Base-by-base conservation (phyloP, 2,329 filamentous ascomycete species). In the Aspergillus vadensis region DNA sequence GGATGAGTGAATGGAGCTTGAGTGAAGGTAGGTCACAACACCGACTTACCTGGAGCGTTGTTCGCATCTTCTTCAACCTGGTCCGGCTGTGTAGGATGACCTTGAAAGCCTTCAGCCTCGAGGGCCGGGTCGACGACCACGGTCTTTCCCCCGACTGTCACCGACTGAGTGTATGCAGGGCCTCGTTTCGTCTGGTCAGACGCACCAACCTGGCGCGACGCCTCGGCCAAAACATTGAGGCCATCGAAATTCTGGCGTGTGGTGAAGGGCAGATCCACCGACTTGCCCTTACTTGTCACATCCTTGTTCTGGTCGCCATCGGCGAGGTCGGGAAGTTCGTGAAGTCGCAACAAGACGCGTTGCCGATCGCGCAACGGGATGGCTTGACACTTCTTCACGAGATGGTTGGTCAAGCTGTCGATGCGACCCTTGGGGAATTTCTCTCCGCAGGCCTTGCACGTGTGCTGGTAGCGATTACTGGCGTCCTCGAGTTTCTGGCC, bases 391-490 rank as follows among this genome's bases (percentile, higher is more conserved):
- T 90, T 92, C 75, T 93, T 95, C 56, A 91, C 88, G 58, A 97
- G 83, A 72, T 97, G 93, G 63, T 84, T 88, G 47, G 87, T 90
- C 62, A 97, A 79, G 69, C 87, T 91, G 72, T 97, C 93, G 70
- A 91, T 89, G 63, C 93, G 87, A 63, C 93, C 93, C 74, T 96
- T 96, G 64, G 91, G 90, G 65, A 97, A 97, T 76, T 90, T 89
- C 77, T 95, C 90, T 67, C 91, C 91, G 75, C 92, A 96, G 66
- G 88, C 84, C 76, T 91, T 94, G 85, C 92, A 97, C 12, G 91
- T 95, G 73, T 97, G 91, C 69, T 91, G 88, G 73, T 97, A 97
- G 60, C 93, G 87, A 76, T 96, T 97, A 80, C 91, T 95, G 65
- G 91, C 89, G 79, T 97, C 92, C 72, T 89, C 87, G 70, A 97